These are phyloP conservation scores for Solanum piurae DNA, from an alignment of 257 asterid genomes.

Conservation along the genomic window DNA sequence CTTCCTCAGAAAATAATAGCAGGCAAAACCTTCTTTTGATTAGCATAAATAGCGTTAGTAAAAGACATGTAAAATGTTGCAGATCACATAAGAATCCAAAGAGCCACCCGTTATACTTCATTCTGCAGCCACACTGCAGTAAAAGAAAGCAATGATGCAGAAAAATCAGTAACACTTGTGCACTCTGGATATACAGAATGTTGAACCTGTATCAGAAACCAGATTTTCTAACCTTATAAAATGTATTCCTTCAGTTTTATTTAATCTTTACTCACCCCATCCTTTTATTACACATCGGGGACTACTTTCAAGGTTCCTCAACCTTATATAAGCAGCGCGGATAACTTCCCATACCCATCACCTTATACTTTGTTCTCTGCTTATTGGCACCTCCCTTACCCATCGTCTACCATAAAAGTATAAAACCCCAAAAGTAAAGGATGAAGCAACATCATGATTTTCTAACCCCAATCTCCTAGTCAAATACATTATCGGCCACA, in stretches of 20 bases:
- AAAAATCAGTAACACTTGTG: neutral
- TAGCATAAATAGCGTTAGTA: neutral
- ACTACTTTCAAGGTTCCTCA: neutral
- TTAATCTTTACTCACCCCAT: neutral
- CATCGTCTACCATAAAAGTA: neutral
- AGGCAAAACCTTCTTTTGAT: neutral
- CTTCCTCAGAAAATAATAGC: neutral
- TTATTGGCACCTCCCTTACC: neutral
- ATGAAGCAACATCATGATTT: neutral
- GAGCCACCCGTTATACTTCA: neutral
- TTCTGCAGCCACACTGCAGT: neutral
- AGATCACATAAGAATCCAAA: neutral
- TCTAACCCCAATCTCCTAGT: neutral
- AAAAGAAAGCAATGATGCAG: neutral
- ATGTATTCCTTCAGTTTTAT: neutral
- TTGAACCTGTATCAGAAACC: neutral
- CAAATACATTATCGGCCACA: neutral
- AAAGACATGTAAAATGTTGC: neutral
- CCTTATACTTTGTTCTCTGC: neutral
- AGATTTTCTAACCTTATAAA: neutral
- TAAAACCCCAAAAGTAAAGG: neutral
- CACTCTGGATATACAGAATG: neutral
- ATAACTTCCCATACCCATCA: neutral
- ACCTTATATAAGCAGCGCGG: neutral
- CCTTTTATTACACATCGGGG: neutral